Evolutionary conservation across 148 eudicot genomes (phyloP).

Genomic region (Rhododendron henanense): DNA sequence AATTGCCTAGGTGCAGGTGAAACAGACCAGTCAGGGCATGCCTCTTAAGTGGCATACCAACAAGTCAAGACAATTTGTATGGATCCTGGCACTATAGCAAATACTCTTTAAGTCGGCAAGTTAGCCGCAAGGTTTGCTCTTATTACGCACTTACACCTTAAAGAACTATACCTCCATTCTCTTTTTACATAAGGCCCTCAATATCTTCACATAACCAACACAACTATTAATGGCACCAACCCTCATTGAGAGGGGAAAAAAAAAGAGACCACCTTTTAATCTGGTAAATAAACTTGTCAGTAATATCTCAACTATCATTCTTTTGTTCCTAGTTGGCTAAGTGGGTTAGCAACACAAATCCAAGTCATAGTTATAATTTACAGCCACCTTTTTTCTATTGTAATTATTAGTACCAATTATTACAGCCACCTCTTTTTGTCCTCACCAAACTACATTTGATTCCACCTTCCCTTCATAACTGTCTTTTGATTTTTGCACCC

Average conservation of each 20-base stretch:
- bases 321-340: background rate
- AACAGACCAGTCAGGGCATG: background rate
- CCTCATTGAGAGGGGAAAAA: background rate
- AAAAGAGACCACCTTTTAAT: background rate
- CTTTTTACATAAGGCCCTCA: background rate
- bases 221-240: background rate
- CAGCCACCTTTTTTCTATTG: background rate
- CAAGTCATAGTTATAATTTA: background rate
- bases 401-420: no score
- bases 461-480: background rate
- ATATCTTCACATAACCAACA: background rate
- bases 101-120: background rate
- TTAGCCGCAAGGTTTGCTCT: background rate
- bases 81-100: background rate
- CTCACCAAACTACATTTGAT: background rate
- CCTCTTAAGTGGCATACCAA: background rate
- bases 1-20: background rate
- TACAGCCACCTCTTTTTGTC: background rate
- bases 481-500: background rate
- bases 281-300: background rate
- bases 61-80: background rate
- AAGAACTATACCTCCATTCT: background rate
- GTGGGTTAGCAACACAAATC: background rate
- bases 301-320: background rate
- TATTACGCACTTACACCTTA: background rate